Percentiles rank a stretch among this genome's conserved stretches.
These are phyloP conservation scores for Cladophialophora bantiana DNA, from an alignment of 2,329 filamentous ascomycete genomes.

Conservation along the genomic window DNA sequence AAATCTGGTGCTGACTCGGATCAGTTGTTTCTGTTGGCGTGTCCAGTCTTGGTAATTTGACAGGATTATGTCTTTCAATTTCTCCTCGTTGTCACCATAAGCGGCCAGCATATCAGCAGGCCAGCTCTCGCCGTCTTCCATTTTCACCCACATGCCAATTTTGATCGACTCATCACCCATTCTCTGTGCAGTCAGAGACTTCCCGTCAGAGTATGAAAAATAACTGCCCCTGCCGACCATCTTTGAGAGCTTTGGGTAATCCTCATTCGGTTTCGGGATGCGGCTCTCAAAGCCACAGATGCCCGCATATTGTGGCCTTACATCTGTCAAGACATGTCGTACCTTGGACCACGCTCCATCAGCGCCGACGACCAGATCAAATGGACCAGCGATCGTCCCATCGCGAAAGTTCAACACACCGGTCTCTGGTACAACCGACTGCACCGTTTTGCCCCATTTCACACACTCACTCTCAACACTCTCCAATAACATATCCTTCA, in stretches of 20 bases:
- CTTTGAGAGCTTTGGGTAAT: slow-evolving; percentile 41
- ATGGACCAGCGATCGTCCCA: slow-evolving; percentile 43
- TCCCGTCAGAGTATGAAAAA: slow-evolving; percentile 37
- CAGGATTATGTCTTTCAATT: slow-evolving; percentile 36
- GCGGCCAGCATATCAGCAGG: slow-evolving; percentile 27
- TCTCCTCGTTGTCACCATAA: slow-evolving; percentile 25
- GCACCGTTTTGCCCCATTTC: slow-evolving; percentile 43
- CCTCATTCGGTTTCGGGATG: slow-evolving; percentile 40
- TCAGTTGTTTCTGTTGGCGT: slow-evolving; percentile 36
- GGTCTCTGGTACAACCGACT: slow-evolving; percentile 21
- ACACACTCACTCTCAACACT: slow-evolving; percentile 42
- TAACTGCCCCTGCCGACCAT: slow-evolving; percentile 41
- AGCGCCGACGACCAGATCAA: slow-evolving; percentile 54
- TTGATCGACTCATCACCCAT: slow-evolving; percentile 41
- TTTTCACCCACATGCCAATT: slow-evolving; percentile 41
- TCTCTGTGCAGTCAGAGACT: slow-evolving; percentile 37
- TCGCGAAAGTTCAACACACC: slow-evolving; percentile 44
- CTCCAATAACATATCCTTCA: slow-evolving; percentile 46
- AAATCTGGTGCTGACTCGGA: slow-evolving; percentile 36
- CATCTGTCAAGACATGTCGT: slow-evolving; percentile 46
- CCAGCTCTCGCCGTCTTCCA: slow-evolving; percentile 39
- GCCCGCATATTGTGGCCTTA: slow-evolving; percentile 47
- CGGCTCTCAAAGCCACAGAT: slow-evolving; percentile 43
- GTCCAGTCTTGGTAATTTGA: slow-evolving; percentile 39
- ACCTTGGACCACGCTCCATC: slow-evolving; percentile 54